These are phyloP conservation scores for Paramecium biaurelia DNA, from an alignment of 73 alveolate species.

Conservation along the genomic window DNA sequence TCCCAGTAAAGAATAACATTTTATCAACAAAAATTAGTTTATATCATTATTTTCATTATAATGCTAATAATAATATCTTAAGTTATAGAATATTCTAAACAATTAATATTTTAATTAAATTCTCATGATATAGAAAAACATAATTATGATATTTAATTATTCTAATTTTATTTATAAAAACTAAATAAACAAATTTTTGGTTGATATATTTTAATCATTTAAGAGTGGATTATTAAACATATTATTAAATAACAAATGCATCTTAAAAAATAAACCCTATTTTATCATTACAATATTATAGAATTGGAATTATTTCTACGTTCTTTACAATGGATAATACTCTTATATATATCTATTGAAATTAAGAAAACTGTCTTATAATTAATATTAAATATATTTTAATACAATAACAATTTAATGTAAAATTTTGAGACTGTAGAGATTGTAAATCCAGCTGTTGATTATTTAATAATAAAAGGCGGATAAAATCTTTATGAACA, in stretches of 20 bases:
- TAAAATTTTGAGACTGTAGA: conserved; percentile 38
- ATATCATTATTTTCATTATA: neutral
- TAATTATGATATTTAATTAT: neutral
- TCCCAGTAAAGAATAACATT: neutral
- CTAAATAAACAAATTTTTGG: no score
- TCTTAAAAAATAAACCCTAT: no score
- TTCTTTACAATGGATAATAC: no score
- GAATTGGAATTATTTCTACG: no score
- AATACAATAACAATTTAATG: neutral
- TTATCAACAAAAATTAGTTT: no score
- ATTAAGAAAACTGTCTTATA: no score
- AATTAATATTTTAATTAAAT: neutral
- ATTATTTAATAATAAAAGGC: neutral
- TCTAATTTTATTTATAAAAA: neutral
- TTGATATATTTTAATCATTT: no score
- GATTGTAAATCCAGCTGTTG: conserved; percentile 5
- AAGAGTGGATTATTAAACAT: no score
- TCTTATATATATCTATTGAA: no score
- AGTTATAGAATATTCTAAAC: neutral
- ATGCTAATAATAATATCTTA: no score
- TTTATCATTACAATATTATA: no score
- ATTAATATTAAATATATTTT: neutral
- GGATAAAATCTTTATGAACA: conserved; percentile 6
- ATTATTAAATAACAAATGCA: no score
- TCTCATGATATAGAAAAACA: neutral